Percentiles rank a stretch among this genome's conserved stretches.
Evolutionary conservation across 2,329 filamentous ascomycete genomes (phyloP).

Genomic region (Lecanicillium sp.): DNA sequence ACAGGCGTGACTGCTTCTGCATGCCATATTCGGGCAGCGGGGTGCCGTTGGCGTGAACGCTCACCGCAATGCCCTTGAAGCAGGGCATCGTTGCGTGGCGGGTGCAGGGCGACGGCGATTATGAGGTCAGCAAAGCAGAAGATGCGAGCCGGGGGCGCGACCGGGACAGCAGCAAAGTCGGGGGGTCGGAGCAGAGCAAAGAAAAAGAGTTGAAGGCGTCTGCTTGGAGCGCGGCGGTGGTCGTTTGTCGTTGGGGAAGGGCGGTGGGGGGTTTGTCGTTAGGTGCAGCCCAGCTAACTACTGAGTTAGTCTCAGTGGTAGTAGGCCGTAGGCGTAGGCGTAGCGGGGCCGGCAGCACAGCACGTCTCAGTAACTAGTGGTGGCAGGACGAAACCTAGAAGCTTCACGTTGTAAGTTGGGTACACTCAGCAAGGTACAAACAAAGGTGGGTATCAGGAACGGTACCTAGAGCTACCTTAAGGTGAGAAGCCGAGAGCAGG

Average conservation of each 20-base stretch:
- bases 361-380: not conserved
- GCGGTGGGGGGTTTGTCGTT: slow-evolving; percentile 10
- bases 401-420: too few relatives aligned
- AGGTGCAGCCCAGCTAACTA: not conserved
- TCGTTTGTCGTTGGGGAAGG: slow-evolving; percentile 13
- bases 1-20: slow-evolving; percentile 85
- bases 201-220: not conserved
- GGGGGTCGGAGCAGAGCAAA: slow-evolving; percentile 3
- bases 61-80: slow-evolving; percentile 98
- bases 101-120: too few relatives aligned
- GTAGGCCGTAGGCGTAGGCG: not conserved
- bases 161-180: not conserved
- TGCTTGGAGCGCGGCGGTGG: not conserved
- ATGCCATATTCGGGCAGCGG: slow-evolving; percentile 90
- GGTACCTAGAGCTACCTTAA: too few relatives aligned
- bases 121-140: too few relatives aligned
- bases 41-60: slow-evolving; percentile 76
- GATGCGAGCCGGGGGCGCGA: not conserved
- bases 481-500: too few relatives aligned
- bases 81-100: slow-evolving; percentile 63
- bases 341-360: not conserved
- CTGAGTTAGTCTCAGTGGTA: too few relatives aligned
- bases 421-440: too few relatives aligned
- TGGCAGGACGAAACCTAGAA: not conserved
- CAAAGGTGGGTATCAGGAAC: too few relatives aligned